Evolutionary conservation across 495 filamentous ascomycete species (phyloP).

Genomic region (Penicillium mononematosum): DNA sequence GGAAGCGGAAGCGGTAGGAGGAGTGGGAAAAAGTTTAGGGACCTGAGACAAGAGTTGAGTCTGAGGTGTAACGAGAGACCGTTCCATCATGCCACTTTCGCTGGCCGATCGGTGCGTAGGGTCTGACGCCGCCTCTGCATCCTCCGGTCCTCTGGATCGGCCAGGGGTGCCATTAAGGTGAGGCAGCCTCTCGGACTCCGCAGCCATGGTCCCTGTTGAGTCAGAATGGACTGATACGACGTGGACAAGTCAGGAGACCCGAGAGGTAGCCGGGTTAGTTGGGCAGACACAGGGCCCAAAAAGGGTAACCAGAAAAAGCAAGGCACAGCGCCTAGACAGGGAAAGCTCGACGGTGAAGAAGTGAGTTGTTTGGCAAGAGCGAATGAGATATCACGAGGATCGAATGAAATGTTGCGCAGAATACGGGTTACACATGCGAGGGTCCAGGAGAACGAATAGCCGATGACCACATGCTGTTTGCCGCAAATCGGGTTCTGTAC

Average conservation of each 20-base stretch:
- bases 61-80: conserved; percentile 33
- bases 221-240: conserved; percentile 35
- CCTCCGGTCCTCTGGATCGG: conserved; percentile 34
- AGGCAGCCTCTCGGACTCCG: conserved; percentile 48
- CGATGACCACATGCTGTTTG: conserved; percentile 45
- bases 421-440: conserved; percentile 39
- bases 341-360: conserved; percentile 26
- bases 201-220: conserved; percentile 42
- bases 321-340: conserved; percentile 24
- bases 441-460: conserved; percentile 38
- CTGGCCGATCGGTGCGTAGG: conserved; percentile 29
- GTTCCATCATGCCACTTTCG: conserved; percentile 38
- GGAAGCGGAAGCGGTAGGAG: conserved; percentile 33
- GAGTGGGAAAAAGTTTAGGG: conserved; percentile 38
- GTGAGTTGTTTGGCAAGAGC: conserved; percentile 14
- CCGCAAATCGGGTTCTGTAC: conserved; percentile 10
- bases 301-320: conserved; percentile 26
- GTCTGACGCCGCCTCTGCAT: conserved; percentile 32
- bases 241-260: conserved; percentile 44
- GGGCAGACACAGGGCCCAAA: conserved; percentile 30
- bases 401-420: conserved; percentile 33
- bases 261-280: conserved; percentile 37
- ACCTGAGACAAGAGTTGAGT: conserved; percentile 36
- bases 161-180: conserved; percentile 36
- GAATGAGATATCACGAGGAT: conserved; percentile 21